A percentile compares a stretch with the other conserved stretches of the same genome.
Evolutionary conservation across 2,329 filamentous ascomycete species (phyloP).

Genomic region (Penicillium paneum): DNA sequence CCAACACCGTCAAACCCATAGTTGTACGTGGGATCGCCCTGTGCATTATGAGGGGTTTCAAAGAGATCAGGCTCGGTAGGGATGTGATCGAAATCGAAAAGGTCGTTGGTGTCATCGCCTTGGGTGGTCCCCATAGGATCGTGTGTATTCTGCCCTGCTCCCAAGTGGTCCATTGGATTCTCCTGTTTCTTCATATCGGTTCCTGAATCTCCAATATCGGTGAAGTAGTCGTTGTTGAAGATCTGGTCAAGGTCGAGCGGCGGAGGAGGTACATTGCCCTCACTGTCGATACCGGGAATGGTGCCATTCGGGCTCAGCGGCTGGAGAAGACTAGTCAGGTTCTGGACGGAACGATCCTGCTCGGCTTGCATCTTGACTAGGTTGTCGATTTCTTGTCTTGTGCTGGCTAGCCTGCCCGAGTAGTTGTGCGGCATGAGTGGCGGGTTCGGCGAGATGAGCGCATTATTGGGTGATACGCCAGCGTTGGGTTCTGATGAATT

Average conservation of each 20-base stretch:
- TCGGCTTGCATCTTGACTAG: slow-evolving; percentile 75
- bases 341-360: slow-evolving; percentile 72
- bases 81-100: slow-evolving; percentile 44
- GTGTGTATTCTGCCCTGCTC: slow-evolving; percentile 16
- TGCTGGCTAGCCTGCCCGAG: slow-evolving; percentile 56
- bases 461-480: slow-evolving; percentile 50
- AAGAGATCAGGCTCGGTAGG: slow-evolving; percentile 35
- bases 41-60: slow-evolving; percentile 25
- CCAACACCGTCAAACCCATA: slow-evolving; percentile 33
- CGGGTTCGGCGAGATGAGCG: slow-evolving; percentile 54
- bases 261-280: slow-evolving; percentile 41
- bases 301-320: slow-evolving; percentile 76
- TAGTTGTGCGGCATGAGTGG: slow-evolving; percentile 54
- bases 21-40: slow-evolving; percentile 28
- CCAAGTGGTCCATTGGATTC: slow-evolving; percentile 16
- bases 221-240: slow-evolving; percentile 57
- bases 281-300: slow-evolving; percentile 64
- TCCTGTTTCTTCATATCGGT: slow-evolving; percentile 27
- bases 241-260: slow-evolving; percentile 57
- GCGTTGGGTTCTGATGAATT: slow-evolving; percentile 41
- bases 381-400: slow-evolving; percentile 71
- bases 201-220: slow-evolving; percentile 39
- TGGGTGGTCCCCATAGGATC: slow-evolving; percentile 18
- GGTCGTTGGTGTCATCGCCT: slow-evolving; percentile 35
- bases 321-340: slow-evolving; percentile 69